Evolutionary conservation across 2,329 filamentous ascomycete species (phyloP).

Genomic region (Amauroascus verrucosus): DNA sequence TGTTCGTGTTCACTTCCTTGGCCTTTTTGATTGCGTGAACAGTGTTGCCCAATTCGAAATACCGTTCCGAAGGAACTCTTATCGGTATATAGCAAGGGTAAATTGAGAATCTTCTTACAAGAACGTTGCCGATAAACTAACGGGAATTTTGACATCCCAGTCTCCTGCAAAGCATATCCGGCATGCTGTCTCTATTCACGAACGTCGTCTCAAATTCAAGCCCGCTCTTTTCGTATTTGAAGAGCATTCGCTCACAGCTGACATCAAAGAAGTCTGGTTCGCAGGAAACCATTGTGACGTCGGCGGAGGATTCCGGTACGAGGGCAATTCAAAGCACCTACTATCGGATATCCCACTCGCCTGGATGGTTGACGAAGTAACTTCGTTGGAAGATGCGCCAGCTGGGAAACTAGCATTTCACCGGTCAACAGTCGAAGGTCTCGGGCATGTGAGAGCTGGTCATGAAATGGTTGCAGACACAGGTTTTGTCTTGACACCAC

Average conservation of each 20-base stretch:
- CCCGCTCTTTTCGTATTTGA: conserved; percentile 35
- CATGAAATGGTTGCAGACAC: conserved; percentile 9
- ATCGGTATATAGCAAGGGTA: conserved; percentile 29
- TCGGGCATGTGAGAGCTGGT: conserved; percentile 14
- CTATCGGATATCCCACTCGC: conserved; percentile 43
- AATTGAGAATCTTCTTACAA: background rate
- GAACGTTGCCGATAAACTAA: background rate
- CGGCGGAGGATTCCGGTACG: conserved; percentile 43
- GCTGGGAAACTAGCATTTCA: conserved; percentile 21
- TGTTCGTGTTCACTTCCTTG: conserved; percentile 45
- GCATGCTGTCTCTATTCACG: conserved; percentile 46
- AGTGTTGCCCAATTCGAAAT: conserved; percentile 33
- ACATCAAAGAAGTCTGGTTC: conserved; percentile 48
- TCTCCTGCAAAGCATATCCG: conserved; percentile 40
- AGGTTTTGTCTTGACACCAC: background rate
- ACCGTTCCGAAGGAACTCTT: conserved; percentile 32
- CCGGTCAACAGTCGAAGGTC: conserved; percentile 15
- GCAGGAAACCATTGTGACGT: conserved; percentile 46
- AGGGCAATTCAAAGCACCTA: conserved; percentile 21
- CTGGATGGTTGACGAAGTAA: conserved; percentile 45
- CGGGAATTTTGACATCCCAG: conserved; percentile 8
- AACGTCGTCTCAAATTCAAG: conserved; percentile 48
- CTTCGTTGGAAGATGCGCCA: conserved; percentile 18
- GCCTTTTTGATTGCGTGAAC: conserved; percentile 47
- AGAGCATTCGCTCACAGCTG: conserved; percentile 24